phyloP scores from a whole-genome alignment of 1,139 yeast genomes.

The Sugiyamaella xylanicola region DNA sequence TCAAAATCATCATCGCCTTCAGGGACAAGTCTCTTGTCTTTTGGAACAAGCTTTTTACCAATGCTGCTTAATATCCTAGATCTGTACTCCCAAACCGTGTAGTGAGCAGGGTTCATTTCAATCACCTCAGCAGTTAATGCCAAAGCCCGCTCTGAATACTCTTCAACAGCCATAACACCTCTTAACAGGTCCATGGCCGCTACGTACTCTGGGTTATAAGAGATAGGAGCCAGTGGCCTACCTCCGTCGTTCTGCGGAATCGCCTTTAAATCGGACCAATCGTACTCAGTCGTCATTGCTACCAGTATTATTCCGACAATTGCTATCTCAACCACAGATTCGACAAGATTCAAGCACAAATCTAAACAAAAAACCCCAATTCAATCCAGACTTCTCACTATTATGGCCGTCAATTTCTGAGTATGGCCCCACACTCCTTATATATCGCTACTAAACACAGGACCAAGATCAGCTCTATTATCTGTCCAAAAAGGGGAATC shows the following conservation, averaged over 20 bases:
- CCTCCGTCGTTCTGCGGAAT: slow-evolving; percentile 46
- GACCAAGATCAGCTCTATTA: not conserved
- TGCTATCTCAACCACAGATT: not conserved
- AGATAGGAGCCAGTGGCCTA: slow-evolving; percentile 64
- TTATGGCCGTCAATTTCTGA: too few species aligned
- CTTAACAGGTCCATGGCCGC: slow-evolving; percentile 61
- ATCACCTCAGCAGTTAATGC: slow-evolving; percentile 66
- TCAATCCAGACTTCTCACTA: too few species aligned
- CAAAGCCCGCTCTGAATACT: slow-evolving; percentile 71
- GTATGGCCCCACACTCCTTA: too few species aligned
- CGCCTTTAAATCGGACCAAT: slow-evolving; percentile 43
- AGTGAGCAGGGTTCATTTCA: slow-evolving; percentile 79
- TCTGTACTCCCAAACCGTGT: slow-evolving; percentile 85
- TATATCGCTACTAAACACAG: too few species aligned
- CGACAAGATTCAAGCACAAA: not conserved
- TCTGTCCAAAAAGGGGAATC: not conserved
- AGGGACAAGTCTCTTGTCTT: slow-evolving; percentile 30
- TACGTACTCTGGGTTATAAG: slow-evolving; percentile 74
- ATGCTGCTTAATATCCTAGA: slow-evolving; percentile 52
- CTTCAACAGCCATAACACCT: slow-evolving; percentile 61
- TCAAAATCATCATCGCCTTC: slow-evolving; percentile 39
- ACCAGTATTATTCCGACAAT: not conserved
- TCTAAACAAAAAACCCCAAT: too few species aligned
- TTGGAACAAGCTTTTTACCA: slow-evolving; percentile 42
- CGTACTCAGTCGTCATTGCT: slow-evolving; percentile 23